phyloP scores from a whole-genome alignment of 2,329 filamentous ascomycete genomes.

The Beauveria asiatica region DNA sequence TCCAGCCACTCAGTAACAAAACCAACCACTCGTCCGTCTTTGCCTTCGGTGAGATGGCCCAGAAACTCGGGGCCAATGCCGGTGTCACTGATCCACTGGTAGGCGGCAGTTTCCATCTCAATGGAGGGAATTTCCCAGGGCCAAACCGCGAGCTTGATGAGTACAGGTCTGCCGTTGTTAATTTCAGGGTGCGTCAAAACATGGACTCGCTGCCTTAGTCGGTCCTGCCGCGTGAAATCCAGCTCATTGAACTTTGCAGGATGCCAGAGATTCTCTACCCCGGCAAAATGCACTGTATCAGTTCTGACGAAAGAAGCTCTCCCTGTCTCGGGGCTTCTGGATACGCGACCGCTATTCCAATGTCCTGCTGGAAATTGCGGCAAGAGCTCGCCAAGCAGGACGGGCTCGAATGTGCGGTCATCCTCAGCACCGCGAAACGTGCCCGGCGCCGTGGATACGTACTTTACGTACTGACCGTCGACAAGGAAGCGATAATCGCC shows the following conservation, averaged over 20 bases:
- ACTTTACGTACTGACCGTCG: slow-evolving; percentile 19
- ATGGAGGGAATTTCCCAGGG: slow-evolving; percentile 19
- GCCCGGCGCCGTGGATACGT: slow-evolving; percentile 18
- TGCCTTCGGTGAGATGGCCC: slow-evolving; percentile 22
- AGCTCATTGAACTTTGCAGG: slow-evolving; percentile 18
- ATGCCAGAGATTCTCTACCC: slow-evolving; percentile 18
- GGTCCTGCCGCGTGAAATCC: slow-evolving; percentile 17
- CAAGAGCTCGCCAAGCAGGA: slow-evolving; percentile 18
- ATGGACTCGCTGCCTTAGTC: slow-evolving; percentile 18
- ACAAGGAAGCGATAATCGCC: slow-evolving; percentile 23
- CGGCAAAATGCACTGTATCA: slow-evolving; percentile 15
- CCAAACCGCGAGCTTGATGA: slow-evolving; percentile 21
- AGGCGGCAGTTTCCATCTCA: slow-evolving; percentile 20
- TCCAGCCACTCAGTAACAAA: slow-evolving; percentile 19
- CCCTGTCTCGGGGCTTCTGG: slow-evolving; percentile 15
- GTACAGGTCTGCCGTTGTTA: slow-evolving; percentile 16
- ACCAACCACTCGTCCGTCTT: slow-evolving; percentile 20
- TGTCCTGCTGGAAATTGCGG: slow-evolving; percentile 20
- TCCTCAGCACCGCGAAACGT: slow-evolving; percentile 18
- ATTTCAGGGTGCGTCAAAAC: slow-evolving; percentile 18
- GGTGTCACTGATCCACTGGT: slow-evolving; percentile 19
- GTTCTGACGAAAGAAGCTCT: slow-evolving; percentile 15
- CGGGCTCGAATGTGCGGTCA: slow-evolving; percentile 20
- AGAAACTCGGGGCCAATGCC: slow-evolving; percentile 21
- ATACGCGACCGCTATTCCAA: slow-evolving; percentile 18